phyloP scores from a whole-genome alignment of 2,329 filamentous ascomycete genomes.

The Beauveria sp. region DNA sequence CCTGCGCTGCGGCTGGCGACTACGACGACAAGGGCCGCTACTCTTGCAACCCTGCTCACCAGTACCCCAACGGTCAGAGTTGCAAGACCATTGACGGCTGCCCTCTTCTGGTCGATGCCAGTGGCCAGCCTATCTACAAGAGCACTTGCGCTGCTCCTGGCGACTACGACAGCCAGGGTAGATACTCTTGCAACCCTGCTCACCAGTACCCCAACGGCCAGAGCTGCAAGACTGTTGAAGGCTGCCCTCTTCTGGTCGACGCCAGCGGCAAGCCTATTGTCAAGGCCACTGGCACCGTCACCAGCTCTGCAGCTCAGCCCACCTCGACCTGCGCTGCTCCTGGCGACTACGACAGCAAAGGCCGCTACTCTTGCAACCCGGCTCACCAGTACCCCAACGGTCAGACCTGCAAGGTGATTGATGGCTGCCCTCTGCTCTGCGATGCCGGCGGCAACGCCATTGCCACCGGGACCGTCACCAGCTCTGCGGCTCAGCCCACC shows the following conservation, averaged over 20 bases:
- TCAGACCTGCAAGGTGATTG: constrained; percentile 13
- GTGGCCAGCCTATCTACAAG: background rate
- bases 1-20: constrained; percentile 9
- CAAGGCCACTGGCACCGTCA: background rate
- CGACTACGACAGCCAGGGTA: constrained; percentile 10
- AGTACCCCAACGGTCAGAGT: constrained; percentile 16
- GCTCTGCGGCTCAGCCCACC: too few species aligned
- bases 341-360: constrained; percentile 4
- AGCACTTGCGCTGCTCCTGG: constrained; percentile 10
- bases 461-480: background rate
- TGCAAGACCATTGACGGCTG: constrained; percentile 11
- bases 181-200: constrained; percentile 17
- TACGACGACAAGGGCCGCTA: constrained; percentile 14
- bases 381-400: constrained; percentile 17
- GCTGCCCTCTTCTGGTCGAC: constrained; percentile 12
- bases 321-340: too few species aligned
- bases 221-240: constrained; percentile 13
- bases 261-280: background rate
- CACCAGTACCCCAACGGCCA: constrained; percentile 16
- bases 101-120: background rate
- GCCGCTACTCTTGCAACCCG: constrained; percentile 17
- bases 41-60: constrained; percentile 17
- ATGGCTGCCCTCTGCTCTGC: constrained; percentile 14
- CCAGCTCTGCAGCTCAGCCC: too few species aligned
- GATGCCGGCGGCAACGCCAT: background rate